Conservation (phyloP, 768 basidiomycete genomes). For the Termitomyces sp. region DNA sequence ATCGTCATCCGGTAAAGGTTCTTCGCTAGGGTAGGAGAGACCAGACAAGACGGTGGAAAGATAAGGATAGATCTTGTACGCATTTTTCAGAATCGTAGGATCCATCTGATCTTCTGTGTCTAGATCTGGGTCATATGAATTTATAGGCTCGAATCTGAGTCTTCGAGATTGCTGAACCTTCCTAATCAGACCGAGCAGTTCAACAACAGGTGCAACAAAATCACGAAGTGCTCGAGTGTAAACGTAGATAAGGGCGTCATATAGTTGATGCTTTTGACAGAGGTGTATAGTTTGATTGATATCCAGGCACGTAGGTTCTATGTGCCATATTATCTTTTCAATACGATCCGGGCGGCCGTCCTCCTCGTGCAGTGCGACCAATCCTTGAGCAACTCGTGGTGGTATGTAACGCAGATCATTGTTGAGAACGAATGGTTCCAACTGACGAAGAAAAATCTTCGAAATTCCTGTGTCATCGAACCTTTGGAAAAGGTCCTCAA, state of each 20-base stretch:
- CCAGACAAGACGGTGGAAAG: slow-evolving; percentile 78
- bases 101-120: slow-evolving; percentile 40
- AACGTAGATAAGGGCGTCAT: slow-evolving; percentile 92
- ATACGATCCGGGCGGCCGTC: slow-evolving; percentile 66
- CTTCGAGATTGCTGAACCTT: slow-evolving; percentile 54
- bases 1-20: slow-evolving; percentile 60
- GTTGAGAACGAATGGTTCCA: slow-evolving; percentile 79
- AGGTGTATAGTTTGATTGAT: slow-evolving; percentile 88
- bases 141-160: slow-evolving; percentile 23
- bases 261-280: slow-evolving; percentile 78
- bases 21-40: slow-evolving; percentile 80
- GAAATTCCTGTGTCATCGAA: slow-evolving; percentile 84
- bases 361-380: slow-evolving; percentile 75
- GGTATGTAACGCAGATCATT: slow-evolving; percentile 72
- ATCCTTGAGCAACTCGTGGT: slow-evolving; percentile 80
- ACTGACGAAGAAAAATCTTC: slow-evolving; percentile 73
- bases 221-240: slow-evolving; percentile 87
- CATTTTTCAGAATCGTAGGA: slow-evolving; percentile 60
- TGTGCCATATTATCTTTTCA: slow-evolving; percentile 93
- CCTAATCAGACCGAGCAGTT: slow-evolving; percentile 73
- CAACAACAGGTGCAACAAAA: slow-evolving; percentile 85
- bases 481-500: slow-evolving; percentile 88
- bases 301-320: slow-evolving; percentile 86
- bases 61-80: slow-evolving; percentile 92
- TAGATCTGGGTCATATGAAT: slow-evolving; percentile 21